Base-by-base conservation (phyloP, 179 eudicot species). In the Nepenthes alata region DNA sequence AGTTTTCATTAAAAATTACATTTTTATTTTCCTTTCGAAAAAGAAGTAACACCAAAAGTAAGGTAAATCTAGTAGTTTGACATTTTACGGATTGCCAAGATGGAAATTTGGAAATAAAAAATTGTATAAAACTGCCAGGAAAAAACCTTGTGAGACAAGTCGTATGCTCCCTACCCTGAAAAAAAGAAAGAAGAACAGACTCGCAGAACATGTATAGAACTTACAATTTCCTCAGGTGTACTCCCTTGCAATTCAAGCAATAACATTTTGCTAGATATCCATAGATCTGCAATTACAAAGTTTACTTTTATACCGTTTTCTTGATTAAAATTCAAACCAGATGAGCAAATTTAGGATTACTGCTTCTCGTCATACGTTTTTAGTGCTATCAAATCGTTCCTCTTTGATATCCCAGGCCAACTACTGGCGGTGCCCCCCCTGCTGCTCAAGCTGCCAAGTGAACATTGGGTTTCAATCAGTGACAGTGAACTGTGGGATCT, bases 391-490 rank as follows among this genome's bases (percentile, higher is more conserved):
- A 25, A 25, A 25, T 25, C 25, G 25, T 25, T 3, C 4, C 10
- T 62, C 13, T 8, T 47, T 53, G 54, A 6, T 59, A 50, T 55
- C 37, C 37, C 45, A 72, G 75, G 67, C 75, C 75, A 64, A 71
- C 76, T 60, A 39, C 73, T 5, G 73, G 73, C 47, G 76, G 76
- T 48, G 51, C 47, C 16, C 54, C 71, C 63, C 51, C 62, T n/a
- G 57, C 61, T 4, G n/a, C 67, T 36, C 56, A 70, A 66, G 70
- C 71, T 50, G 66, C 56, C 44, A 39, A 75, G 57, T 45, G 16
- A 67, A 39, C 9, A 2, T 6, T 45, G 25, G 4, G 25, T 14
- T 54, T 8, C 34, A 0, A 2, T 8, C 57, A 25, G 25, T 25
- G 25, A 25, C 25, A 25, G 25, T 25, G 25, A 25, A 25, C 25